These are phyloP conservation scores for Fraxinus velutina DNA, from an alignment of 305 asterid genomes.

Conservation along the genomic window DNA sequence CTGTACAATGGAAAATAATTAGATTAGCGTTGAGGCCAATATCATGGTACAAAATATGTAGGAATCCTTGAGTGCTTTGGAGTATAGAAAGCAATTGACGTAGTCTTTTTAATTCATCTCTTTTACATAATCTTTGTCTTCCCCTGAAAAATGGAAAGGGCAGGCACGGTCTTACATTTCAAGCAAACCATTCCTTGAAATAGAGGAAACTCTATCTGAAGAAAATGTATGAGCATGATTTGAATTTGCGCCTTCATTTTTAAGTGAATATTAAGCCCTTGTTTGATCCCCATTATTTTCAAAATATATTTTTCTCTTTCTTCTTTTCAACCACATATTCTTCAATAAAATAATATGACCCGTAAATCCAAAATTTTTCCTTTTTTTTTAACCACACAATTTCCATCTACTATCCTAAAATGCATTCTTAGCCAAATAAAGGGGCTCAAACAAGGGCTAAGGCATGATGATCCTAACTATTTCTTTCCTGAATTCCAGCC, in stretches of 20 bases:
- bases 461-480: background rate
- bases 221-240: background rate
- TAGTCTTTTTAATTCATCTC: background rate
- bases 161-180: background rate
- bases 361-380: background rate
- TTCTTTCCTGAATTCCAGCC: background rate
- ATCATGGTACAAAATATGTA: slow-evolving; percentile 5
- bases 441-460: background rate
- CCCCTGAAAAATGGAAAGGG: background rate
- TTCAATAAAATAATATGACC: background rate
- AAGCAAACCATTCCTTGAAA: slow-evolving; percentile 1
- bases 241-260: background rate
- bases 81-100: background rate
- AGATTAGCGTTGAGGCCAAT: slow-evolving; percentile 3
- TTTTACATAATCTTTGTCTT: background rate
- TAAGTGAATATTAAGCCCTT: background rate
- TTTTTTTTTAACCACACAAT: background rate
- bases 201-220: background rate
- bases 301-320: background rate
- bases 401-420: background rate
- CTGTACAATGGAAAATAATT: slow-evolving; percentile 39
- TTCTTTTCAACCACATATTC: background rate
- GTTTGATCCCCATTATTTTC: background rate
- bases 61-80: background rate
- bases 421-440: background rate